Percentiles rank a stretch among this genome's conserved stretches.
Conservation (phyloP, 1,139 yeast genomes). For the Taphrina deformans region DNA sequence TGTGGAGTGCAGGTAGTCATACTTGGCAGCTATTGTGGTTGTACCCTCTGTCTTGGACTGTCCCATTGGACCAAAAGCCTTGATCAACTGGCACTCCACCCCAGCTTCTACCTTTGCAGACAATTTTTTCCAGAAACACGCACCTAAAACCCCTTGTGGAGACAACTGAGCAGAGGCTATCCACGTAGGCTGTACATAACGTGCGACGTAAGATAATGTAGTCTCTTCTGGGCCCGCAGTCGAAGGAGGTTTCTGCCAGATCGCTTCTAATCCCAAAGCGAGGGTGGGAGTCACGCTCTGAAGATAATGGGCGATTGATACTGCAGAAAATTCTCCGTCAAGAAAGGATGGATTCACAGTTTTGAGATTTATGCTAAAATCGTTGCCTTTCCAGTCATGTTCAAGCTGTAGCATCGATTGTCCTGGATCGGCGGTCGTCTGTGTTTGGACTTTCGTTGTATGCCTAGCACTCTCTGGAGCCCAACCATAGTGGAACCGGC, state of each 20-base stretch:
- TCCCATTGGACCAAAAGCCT: constrained; percentile 68
- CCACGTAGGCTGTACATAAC: constrained; percentile 87
- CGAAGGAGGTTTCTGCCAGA: constrained; percentile 72
- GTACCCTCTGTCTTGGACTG: constrained; percentile 87
- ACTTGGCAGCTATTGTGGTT: constrained; percentile 94
- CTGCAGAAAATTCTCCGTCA: constrained; percentile 73
- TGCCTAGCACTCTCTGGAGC: constrained; percentile 55
- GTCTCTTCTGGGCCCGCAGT: constrained; percentile 83
- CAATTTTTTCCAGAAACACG: constrained; percentile 92
- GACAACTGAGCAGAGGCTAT: constrained; percentile 80
- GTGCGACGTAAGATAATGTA: constrained; percentile 84
- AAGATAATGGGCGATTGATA: constrained; percentile 83
- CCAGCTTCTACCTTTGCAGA: constrained; percentile 95
- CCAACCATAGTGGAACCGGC: constrained; percentile 93
- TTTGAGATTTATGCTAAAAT: constrained; percentile 84
- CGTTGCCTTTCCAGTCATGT: constrained; percentile 90
- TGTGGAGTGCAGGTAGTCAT: constrained; percentile 94
- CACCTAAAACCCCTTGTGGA: constrained; percentile 54
- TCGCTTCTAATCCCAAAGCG: constrained; percentile 88
- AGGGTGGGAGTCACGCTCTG: constrained; percentile 84
- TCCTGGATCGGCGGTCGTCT: constrained; percentile 61
- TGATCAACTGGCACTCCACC: constrained; percentile 83
- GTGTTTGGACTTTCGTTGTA: constrained; percentile 82
- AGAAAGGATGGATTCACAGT: constrained; percentile 83
- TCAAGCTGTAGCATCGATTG: constrained; percentile 97